Evolutionary conservation across 1,284 basidiomycete genomes (phyloP).

Genomic region (Xerocomus subilludens): DNA sequence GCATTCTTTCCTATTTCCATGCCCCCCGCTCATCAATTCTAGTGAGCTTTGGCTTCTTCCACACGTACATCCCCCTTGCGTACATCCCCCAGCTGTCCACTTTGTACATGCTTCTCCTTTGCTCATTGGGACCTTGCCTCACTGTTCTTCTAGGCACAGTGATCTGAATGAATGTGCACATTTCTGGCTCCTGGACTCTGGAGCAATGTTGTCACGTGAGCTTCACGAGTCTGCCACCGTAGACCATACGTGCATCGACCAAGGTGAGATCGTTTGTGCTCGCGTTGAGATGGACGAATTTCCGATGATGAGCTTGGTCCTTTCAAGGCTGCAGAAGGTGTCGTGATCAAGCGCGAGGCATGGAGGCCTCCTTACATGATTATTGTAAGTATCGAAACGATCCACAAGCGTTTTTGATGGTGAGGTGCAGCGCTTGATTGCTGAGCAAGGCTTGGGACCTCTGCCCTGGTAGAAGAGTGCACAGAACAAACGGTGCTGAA

Average conservation of each 20-base stretch:
- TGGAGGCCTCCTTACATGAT: constrained; percentile 79
- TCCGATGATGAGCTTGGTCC: constrained; percentile 92
- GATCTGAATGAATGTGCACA: constrained; percentile 84
- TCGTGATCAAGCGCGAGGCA: constrained; percentile 64
- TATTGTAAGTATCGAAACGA: constrained; percentile 62
- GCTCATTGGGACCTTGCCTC: not conserved
- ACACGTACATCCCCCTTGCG: constrained; percentile 81
- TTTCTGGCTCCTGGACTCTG: constrained; percentile 80
- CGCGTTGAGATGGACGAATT: constrained; percentile 91
- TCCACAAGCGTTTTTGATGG: not conserved
- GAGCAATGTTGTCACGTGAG: constrained; percentile 66
- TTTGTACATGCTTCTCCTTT: constrained; percentile 65
- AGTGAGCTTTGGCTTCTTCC: constrained; percentile 95
- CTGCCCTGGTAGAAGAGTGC: constrained; percentile 75
- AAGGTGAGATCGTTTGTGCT: constrained; percentile 85
- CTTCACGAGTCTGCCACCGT: constrained; percentile 74
- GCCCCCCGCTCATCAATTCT: constrained; percentile 13
- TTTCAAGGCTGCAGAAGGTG: constrained; percentile 75
- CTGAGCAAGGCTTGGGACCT: constrained; percentile 89
- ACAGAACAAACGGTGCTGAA: constrained; percentile 55
- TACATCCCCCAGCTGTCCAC: constrained; percentile 82
- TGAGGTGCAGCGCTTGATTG: constrained; percentile 78
- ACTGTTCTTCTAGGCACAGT: constrained; percentile 54
- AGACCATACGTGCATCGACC: constrained; percentile 88
- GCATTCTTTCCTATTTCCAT: constrained; percentile 45